A percentile compares a stretch with the other conserved stretches of the same genome.
These are phyloP conservation scores for Nasturtium officinale DNA, from an alignment of 345 rosid species.

Conservation along the genomic window DNA sequence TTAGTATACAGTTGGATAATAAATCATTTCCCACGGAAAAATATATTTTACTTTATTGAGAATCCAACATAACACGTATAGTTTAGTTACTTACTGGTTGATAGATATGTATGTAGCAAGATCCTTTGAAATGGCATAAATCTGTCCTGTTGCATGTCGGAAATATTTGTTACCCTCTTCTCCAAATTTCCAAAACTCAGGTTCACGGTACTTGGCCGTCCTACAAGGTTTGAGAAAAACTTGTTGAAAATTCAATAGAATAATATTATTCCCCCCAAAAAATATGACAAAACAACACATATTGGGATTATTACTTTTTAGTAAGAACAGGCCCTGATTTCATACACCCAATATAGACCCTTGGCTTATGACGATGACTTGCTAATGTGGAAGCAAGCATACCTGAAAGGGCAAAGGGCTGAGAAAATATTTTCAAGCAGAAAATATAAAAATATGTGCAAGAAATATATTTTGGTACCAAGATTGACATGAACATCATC, in stretches of 20 bases:
- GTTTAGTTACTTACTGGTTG: constrained; percentile 66
- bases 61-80: constrained; percentile 6
- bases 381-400: constrained; percentile 82
- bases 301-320: constrained; percentile 60
- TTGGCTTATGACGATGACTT: constrained; percentile 79
- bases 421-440: background rate
- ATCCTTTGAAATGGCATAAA: constrained; percentile 93
- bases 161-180: constrained; percentile 94
- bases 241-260: background rate
- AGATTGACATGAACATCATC: constrained; percentile 98
- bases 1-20: constrained; percentile 6
- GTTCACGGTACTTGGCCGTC: constrained; percentile 91
- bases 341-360: constrained; percentile 95
- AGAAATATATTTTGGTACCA: constrained; percentile 52
- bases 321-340: constrained; percentile 97
- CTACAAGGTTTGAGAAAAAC: constrained; percentile 40
- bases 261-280: background rate
- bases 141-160: constrained; percentile 96
- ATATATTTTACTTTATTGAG: background rate
- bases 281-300: constrained; percentile 1
- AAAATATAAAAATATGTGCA: background rate
- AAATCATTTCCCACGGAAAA: constrained; percentile 12
- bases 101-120: constrained; percentile 83
- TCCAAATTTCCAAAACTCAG: constrained; percentile 98
- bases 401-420: constrained; percentile 46